phyloP scores from a whole-genome alignment of 2,329 filamentous ascomycete genomes.

The Rutstroemia sp. region DNA sequence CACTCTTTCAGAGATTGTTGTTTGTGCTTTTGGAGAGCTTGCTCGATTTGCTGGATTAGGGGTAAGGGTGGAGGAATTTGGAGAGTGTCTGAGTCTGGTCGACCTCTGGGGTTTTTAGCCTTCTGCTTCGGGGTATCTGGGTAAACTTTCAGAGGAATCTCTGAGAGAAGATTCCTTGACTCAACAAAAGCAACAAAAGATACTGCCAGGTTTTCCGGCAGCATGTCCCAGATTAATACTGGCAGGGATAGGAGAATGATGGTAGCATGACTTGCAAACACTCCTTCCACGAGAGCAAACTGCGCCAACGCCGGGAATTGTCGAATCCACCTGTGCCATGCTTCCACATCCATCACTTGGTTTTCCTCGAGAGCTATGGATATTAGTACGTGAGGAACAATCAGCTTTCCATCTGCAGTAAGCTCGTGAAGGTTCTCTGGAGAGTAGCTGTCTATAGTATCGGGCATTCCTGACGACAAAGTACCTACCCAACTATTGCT shows the following conservation, averaged over 20 bases:
- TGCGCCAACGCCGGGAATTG: constrained; percentile 50
- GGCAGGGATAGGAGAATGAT: constrained; percentile 50
- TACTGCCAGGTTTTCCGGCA: constrained; percentile 49
- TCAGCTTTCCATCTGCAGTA: constrained; percentile 4
- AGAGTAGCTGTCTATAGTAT: constrained; percentile 4
- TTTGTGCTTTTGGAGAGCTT: constrained; percentile 8
- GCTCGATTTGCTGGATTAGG: constrained; percentile 8
- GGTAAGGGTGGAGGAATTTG: constrained; percentile 6
- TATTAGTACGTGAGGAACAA: constrained; percentile 50
- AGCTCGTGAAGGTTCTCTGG: constrained; percentile 4
- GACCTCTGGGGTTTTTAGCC: neutral
- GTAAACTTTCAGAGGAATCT: constrained; percentile 1
- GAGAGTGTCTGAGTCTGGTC: constrained; percentile 7
- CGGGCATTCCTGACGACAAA: neutral
- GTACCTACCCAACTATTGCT: constrained; percentile 5
- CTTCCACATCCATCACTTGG: constrained; percentile 47
- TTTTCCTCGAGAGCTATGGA: constrained; percentile 52
- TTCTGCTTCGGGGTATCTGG: neutral
- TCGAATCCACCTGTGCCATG: constrained; percentile 51
- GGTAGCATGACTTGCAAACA: constrained; percentile 55
- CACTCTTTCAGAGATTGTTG: constrained; percentile 7
- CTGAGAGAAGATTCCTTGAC: constrained; percentile 29
- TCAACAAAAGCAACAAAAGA: constrained; percentile 52
- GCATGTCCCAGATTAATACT: constrained; percentile 51
- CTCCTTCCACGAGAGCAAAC: constrained; percentile 52